A percentile compares a stretch with the other conserved stretches of the same genome.
These are phyloP conservation scores for Vanderwaltozyma verrucispora DNA, from an alignment of 805 yeast species.

Conservation along the genomic window DNA sequence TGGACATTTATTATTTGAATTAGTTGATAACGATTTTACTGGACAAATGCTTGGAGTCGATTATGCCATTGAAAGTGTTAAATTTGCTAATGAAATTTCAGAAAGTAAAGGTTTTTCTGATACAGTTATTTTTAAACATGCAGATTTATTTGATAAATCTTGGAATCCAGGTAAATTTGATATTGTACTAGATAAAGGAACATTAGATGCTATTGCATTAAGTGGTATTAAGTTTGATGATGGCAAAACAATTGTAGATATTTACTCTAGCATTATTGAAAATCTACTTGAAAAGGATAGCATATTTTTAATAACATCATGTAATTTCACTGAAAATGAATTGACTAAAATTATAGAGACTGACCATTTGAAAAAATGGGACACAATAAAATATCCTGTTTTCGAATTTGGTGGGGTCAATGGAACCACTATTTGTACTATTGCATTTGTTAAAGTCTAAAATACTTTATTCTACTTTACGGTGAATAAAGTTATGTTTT, in stretches of 20 bases:
- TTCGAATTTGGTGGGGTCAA: slow-evolving; percentile 83
- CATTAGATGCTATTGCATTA: slow-evolving; percentile 91
- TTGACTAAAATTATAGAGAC: slow-evolving; percentile 43
- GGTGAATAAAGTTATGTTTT: too few species aligned
- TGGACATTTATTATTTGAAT: slow-evolving; percentile 73
- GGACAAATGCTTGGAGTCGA: slow-evolving; percentile 68
- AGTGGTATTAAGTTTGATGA: slow-evolving; percentile 45
- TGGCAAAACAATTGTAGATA: slow-evolving; percentile 40
- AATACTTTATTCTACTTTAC: too few species aligned
- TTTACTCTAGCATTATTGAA: slow-evolving; percentile 52
- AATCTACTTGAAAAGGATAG: slow-evolving; percentile 46
- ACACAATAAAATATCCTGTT: slow-evolving; percentile 62
- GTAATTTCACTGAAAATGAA: slow-evolving; percentile 86
- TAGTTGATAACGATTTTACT: slow-evolving; percentile 53
- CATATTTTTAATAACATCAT: slow-evolving; percentile 72
- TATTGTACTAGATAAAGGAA: slow-evolving; percentile 84
- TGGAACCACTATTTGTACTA: slow-evolving; percentile 81
- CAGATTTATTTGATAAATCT: slow-evolving; percentile 48
- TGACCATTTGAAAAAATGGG: slow-evolving; percentile 46
- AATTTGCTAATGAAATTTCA: slow-evolving; percentile 59
- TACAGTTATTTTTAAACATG: slow-evolving; percentile 45
- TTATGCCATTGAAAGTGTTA: slow-evolving; percentile 71
- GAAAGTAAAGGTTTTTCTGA: slow-evolving; percentile 29
- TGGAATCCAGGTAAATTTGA: slow-evolving; percentile 45
- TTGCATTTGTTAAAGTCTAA: slow-evolving; percentile 53